phyloP scores from a whole-genome alignment of 139 green algal species.

The Trebouxia sp. region DNA sequence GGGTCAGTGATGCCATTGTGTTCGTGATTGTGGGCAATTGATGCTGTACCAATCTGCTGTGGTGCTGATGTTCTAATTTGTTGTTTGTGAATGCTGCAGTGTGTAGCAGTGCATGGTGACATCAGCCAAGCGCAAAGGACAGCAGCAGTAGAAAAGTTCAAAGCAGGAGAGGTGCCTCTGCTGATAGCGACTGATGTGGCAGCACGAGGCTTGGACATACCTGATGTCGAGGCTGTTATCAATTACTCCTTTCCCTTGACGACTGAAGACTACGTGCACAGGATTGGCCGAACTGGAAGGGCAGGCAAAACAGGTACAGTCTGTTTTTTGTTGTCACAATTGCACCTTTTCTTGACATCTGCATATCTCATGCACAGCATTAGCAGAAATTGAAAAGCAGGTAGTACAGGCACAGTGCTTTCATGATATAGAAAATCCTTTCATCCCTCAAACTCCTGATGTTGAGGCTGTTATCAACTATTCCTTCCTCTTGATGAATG shows the following conservation, averaged over 20 bases:
- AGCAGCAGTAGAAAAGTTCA: slow-evolving; percentile 83
- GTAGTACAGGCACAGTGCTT: slow-evolving; percentile 13
- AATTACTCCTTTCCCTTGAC: slow-evolving; percentile 98
- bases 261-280: slow-evolving; percentile 97
- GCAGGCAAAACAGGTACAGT: slow-evolving; percentile 83
- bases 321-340: not conserved
- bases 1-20: no score
- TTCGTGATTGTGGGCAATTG: no score
- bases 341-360: no score
- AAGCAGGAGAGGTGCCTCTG: slow-evolving; percentile 57
- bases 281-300: slow-evolving; percentile 93
- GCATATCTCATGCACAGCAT: no score
- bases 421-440: no score
- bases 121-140: slow-evolving; percentile 81
- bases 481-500: slow-evolving; percentile 92
- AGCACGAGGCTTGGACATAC: slow-evolving; percentile 71
- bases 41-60: no score
- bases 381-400: no score
- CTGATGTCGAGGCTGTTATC: slow-evolving; percentile 83
- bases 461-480: slow-evolving; percentile 96
- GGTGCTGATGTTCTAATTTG: not conserved
- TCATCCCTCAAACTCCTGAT: no score
- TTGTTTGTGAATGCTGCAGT: slow-evolving; percentile 21
- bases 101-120: slow-evolving; percentile 87
- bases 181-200: slow-evolving; percentile 79